Base-by-base conservation (phyloP, 768 basidiomycete species). In the Crepidotus variabilis region DNA sequence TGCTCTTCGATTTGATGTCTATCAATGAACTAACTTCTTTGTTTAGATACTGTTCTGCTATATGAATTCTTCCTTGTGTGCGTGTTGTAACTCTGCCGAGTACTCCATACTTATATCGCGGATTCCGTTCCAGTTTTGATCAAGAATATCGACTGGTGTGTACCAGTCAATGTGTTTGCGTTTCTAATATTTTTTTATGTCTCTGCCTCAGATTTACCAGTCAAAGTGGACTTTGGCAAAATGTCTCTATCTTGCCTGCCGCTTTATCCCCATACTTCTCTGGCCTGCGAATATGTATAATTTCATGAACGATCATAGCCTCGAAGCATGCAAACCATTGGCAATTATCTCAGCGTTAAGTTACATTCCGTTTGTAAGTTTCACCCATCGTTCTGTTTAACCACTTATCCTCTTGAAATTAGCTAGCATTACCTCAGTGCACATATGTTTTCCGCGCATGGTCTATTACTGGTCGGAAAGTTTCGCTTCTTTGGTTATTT, bases 181-280 rank as follows among this genome's bases (percentile, higher is more conserved):
- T 39, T 11, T 35, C 16, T 39, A 10, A 21, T 8, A 23, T 6
- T 20, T 1, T 35, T 32, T 8, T 46, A 33, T 10, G 2, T 32
- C 3, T 13, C 24, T 8, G 8, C 32, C 11, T 23, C 56, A 76
- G 75, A 71, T 76, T 33, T 64, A 72, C 48, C 63, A 59, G 21
- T 57, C 70, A 2, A 61, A 67, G 28, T 73, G 75, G 71, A 69
- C 68, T 16, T 66, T 71, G 1, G 61, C 75, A 60, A 75, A 74
- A 57, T 60, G 67, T 28, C 64, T 70, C 18, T 75, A 75, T 55
- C 62, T 77, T 14, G 54, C 73, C 28, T 77, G 75, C 56, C 68
- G 75, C 6, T 77, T 76, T 57, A 75, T 73, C 51, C 69, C 70
- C 18, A 58, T 75, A 16, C 8, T 67, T 3, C 18, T 69, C 11